Base-by-base conservation (phyloP, 2,329 filamentous ascomycete genomes). In the Sclerotinia sclerotiorum region DNA sequence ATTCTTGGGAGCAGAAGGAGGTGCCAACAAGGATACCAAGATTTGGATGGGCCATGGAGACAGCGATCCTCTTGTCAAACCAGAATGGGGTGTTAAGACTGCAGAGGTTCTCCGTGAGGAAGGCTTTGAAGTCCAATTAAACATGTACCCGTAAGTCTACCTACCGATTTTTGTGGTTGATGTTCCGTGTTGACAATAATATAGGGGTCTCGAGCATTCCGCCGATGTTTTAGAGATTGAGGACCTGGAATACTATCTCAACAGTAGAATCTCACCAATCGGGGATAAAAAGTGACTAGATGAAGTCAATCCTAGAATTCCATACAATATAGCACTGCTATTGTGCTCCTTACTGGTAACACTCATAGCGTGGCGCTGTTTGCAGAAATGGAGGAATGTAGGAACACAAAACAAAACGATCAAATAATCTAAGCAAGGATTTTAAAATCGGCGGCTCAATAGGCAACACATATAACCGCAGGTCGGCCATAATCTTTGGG, bases 1-100 rank as follows among this genome's bases (percentile, higher is more conserved):
- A 11, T 81, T 86, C 71, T 78, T 86, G 21, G 82, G 85, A 2
- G 81, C 82, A 73, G 82, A 84, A 35, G 65, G 65, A 27, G 85
- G 81, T 73, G 82, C 84, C 67, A 93, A 93, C 79, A 87, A 89
- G 79, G 83, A 90, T 52, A 97, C 93, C 1, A 91, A 91, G 1
- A 88, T 98, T 71, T 92, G 95, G 79, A 90, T 97, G 88, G 93
- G 87, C 17, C 95, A 98, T 75, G 95, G 95, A n/a, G 85, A 89
- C 70, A 81, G 80, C 0, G 94, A 99, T 78, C 84, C 84, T 19
- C 81, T 97, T 3, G 91, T 97, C 11, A 84, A 83, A 73, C 85
- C 88, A 55, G 81, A 85, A 68, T 90, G 91, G 79, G 94, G 92
- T 19, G 80, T 87, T 77, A 78, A 83, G 79, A 93, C 91, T 32